phyloP scores from a whole-genome alignment of 176 grass and related monocot species.

The Hsuehochloa calcarea region DNA sequence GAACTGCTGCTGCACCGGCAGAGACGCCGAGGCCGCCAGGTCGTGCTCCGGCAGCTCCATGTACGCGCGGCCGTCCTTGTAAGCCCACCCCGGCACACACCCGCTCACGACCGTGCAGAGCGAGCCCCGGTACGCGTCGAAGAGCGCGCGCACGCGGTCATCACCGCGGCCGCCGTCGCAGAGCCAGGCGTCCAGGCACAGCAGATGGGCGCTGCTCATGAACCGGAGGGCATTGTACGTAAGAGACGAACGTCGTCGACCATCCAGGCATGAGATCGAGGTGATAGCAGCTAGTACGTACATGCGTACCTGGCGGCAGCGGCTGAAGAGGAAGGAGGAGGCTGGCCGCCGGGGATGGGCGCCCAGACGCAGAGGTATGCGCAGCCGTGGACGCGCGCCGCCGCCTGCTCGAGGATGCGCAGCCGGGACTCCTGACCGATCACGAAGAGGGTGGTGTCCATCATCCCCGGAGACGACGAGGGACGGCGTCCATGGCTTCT shows the following conservation, averaged over 20 bases:
- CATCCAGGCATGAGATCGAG: background rate
- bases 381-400: conserved; percentile 45
- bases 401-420: conserved; percentile 46
- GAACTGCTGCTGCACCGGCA: conserved; percentile 64
- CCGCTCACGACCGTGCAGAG: conserved; percentile 47
- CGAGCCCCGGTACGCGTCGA: conserved; percentile 53
- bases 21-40: conserved; percentile 40
- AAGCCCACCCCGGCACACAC: conserved; percentile 84
- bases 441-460: conserved; percentile 42
- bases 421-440: conserved; percentile 42
- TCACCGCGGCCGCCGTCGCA: conserved; percentile 5
- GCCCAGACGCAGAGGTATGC: conserved; percentile 54
- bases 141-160: conserved; percentile 41
- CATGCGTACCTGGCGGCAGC: conserved; percentile 22
- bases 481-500: background rate
- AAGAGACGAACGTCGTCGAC: background rate
- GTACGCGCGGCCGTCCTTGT: conserved; percentile 49
- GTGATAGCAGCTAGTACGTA: background rate
- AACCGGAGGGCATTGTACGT: background rate
- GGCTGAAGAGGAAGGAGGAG: background rate
- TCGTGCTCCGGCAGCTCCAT: conserved; percentile 56
- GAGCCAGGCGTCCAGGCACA: conserved; percentile 56
- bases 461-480: background rate
- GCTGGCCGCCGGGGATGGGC: background rate
- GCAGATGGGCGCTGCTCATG: conserved; percentile 17